Evolutionary conservation across 2,329 filamentous ascomycete genomes (phyloP), one percentile per base, ranked within the genome.

Genomic region (Fusarium citri): DNA sequence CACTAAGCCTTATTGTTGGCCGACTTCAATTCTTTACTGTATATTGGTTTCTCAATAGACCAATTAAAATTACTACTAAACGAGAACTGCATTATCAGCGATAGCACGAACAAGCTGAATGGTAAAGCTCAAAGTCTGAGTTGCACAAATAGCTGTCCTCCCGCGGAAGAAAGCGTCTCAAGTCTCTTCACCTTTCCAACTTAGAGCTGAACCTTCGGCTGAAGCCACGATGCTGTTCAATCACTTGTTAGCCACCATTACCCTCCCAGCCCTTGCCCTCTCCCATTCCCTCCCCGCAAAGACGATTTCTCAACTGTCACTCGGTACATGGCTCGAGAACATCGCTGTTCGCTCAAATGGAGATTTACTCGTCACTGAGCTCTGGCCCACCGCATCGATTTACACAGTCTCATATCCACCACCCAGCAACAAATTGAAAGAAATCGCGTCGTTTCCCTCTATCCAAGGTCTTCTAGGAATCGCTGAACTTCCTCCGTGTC

Each of bases 401-500:
- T 57, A 64, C 22, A 57, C 60, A 1, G 10, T 57, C 16, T 0
- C 12, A 4, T 15, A 49, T 3, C 49, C 59, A 22, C 2, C 10
- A 23, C 26, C 30, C 3, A 22, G 12, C 8, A 10, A 43, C 16
- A 20, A 37, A 3, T n/a, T 64, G 3, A 15, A 64, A 14, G 22
- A 64, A 7, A 20, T 64, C 25, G 28, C 31, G 6, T 14, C 43
- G 0, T 40, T 64, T 2, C 43, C 59, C 2, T 64, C 60, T 0
- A 64, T 64, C 2, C 37, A 46, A 8, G 50, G 60, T 1, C 51
- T 64, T 4, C 30, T 64, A 2, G 60, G 60, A 6, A 64, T 64
- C 12, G n/a, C 50, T 1, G 49, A 64, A 23, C 28, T 64, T 9
- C 43, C 59, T 3, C 20, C 28, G 2, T 16, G n/a, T 7, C 50